Evolutionary conservation across 2,329 filamentous ascomycete species (phyloP).

Genomic region (Rosellinia necatrix): DNA sequence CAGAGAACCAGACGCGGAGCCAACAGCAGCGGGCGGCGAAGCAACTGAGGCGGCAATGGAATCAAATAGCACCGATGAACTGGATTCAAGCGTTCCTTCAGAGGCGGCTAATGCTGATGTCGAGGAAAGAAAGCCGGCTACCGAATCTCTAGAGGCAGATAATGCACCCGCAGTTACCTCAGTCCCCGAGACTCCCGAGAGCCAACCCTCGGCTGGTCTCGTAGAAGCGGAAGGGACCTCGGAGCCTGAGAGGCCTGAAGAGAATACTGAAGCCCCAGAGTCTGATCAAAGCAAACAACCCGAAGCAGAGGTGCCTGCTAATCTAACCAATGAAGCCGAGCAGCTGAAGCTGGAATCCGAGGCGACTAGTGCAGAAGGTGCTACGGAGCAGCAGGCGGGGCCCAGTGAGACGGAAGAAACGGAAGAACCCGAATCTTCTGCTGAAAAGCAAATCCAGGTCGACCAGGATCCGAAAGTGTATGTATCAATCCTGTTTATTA

Average conservation of each 20-base stretch:
- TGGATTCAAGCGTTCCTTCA: background rate
- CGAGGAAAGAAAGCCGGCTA: conserved; percentile 7
- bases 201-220: background rate
- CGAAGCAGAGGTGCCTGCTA: background rate
- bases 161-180: background rate
- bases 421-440: conserved; percentile 1
- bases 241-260: conserved; percentile 14
- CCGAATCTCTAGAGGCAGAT: background rate
- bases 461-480: conserved; percentile 22
- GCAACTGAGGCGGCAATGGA: background rate
- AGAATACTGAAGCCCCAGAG: conserved; percentile 1
- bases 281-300: conserved; percentile 1
- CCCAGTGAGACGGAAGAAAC: background rate
- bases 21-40: background rate
- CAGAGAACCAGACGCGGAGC: conserved; percentile 6
- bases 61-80: background rate
- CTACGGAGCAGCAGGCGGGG: background rate
- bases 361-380: background rate
- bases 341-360: conserved; percentile 14
- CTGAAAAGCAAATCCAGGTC: conserved; percentile 10
- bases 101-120: background rate
- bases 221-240: background rate
- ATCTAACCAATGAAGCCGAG: conserved; percentile 7
- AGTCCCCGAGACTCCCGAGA: background rate
- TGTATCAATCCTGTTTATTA: background rate